phyloP scores from a whole-genome alignment of 2,329 filamentous ascomycete genomes.

The Pestalotiopsis sp. region DNA sequence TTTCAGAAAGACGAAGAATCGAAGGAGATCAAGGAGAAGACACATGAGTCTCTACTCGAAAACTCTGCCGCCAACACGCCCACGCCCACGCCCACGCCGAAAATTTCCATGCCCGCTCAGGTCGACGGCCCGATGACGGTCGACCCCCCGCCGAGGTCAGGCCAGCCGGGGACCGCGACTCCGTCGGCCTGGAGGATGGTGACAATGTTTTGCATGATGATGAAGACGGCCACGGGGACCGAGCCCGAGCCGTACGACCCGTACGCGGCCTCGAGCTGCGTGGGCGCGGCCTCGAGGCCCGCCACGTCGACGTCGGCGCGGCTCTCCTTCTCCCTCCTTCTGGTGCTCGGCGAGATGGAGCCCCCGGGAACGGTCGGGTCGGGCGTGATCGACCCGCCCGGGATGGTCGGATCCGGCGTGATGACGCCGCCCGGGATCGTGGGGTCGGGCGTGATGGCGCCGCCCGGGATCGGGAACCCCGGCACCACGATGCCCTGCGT shows the following conservation, averaged over 20 bases:
- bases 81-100: too few species aligned
- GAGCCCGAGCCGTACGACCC: conserved; percentile 20
- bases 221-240: conserved; percentile 22
- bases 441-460: conserved; percentile 30
- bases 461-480: conserved; percentile 26
- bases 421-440: conserved; percentile 27
- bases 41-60: not conserved
- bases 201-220: conserved; percentile 26
- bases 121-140: conserved; percentile 19
- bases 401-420: conserved; percentile 29
- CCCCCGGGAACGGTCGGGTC: conserved; percentile 16
- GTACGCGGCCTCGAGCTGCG: conserved; percentile 23
- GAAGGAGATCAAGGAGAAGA: not conserved
- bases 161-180: conserved; percentile 25
- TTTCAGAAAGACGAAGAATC: conserved; percentile 12
- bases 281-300: conserved; percentile 20
- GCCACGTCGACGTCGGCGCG: conserved; percentile 10
- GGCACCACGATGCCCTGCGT: conserved; percentile 7
- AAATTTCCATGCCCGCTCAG: conserved; percentile 8
- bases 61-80: not conserved
- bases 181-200: conserved; percentile 24
- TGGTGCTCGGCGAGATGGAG: conserved; percentile 15
- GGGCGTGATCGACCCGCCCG: conserved; percentile 29
- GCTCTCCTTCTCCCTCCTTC: not conserved
- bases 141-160: conserved; percentile 20